Evolutionary conservation across 257 asterid species (phyloP).

Genomic region (Lycium ferocissimum): DNA sequence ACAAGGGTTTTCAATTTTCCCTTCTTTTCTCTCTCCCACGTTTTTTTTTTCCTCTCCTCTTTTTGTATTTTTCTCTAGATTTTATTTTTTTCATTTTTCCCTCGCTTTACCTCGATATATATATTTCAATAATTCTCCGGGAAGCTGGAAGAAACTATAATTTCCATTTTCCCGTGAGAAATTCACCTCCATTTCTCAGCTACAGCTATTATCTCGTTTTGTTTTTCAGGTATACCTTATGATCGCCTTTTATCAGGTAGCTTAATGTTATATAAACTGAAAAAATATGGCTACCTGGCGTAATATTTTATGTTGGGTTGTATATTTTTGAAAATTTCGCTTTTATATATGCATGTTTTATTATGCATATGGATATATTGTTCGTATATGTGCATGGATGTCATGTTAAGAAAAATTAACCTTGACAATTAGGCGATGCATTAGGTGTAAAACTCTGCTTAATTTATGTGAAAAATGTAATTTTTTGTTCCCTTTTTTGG

Average conservation of each 20-base stretch:
- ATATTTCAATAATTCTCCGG: constrained; percentile 9
- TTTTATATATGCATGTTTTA: background rate
- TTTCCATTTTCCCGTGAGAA: constrained; percentile 7
- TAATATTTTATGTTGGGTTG: background rate
- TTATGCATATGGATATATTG: background rate
- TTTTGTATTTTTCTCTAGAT: background rate
- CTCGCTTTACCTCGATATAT: constrained; percentile 6
- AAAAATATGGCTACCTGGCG: no score
- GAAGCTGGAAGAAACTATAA: background rate
- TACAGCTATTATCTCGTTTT: background rate
- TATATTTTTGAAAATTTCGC: background rate
- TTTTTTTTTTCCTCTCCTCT: background rate
- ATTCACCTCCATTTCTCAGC: constrained; percentile 21
- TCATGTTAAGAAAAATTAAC: background rate
- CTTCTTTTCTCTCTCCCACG: constrained; percentile 31
- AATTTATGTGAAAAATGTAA: background rate
- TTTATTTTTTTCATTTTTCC: background rate
- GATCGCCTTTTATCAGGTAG: background rate
- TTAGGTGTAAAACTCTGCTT: background rate
- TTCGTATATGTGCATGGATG: constrained; percentile 8
- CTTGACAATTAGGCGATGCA: background rate
- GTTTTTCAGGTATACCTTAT: background rate
- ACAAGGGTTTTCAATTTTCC: background rate
- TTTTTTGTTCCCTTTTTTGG: background rate
- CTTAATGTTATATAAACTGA: no score